Percentiles rank a stretch among this genome's conserved stretches.
phyloP scores from a whole-genome alignment of 495 filamentous ascomycete species.

The Cudoniella acicularis region DNA sequence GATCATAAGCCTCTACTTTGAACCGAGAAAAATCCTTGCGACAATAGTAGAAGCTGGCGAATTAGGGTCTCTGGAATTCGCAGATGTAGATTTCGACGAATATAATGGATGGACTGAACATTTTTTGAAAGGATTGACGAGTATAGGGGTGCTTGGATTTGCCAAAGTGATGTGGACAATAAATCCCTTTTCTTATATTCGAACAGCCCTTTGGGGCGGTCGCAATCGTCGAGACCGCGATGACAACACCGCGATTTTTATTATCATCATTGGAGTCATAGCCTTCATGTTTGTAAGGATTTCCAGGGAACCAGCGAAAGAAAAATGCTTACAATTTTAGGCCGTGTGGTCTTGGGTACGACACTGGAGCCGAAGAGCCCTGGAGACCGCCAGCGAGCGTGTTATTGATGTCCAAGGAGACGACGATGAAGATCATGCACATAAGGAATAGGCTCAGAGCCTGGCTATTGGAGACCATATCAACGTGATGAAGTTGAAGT shows the following conservation, averaged over 20 bases:
- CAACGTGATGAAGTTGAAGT: too few relatives aligned
- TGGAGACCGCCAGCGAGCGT: slow-evolving; percentile 72
- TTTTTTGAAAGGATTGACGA: slow-evolving; percentile 82
- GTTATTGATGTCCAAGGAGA: slow-evolving; percentile 82
- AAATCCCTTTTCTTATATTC: slow-evolving; percentile 71
- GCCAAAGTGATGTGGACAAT: slow-evolving; percentile 72
- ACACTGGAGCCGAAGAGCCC: slow-evolving; percentile 59
- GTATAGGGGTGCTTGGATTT: slow-evolving; percentile 80
- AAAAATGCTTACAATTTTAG: slow-evolving; percentile 42
- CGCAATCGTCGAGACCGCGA: slow-evolving; percentile 60
- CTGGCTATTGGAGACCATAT: too few relatives aligned
- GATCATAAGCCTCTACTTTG: slow-evolving; percentile 82
- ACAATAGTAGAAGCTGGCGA: slow-evolving; percentile 36
- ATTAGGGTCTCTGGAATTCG: slow-evolving; percentile 21
- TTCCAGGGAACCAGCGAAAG: background rate
- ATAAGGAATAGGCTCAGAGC: too few relatives aligned
- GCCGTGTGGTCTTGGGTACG: slow-evolving; percentile 76
- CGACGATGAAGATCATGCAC: slow-evolving; percentile 66
- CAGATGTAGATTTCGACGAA: slow-evolving; percentile 33
- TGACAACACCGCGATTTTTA: slow-evolving; percentile 67
- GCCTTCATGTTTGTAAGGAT: slow-evolving; percentile 78
- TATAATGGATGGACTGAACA: slow-evolving; percentile 68
- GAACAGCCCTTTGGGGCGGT: slow-evolving; percentile 46
- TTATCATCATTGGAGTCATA: slow-evolving; percentile 73
- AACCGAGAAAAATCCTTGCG: slow-evolving; percentile 53